Percentiles rank a stretch among this genome's conserved stretches.
phyloP scores from a whole-genome alignment of 1,139 yeast genomes.

The Yamadazyma aaseri region DNA sequence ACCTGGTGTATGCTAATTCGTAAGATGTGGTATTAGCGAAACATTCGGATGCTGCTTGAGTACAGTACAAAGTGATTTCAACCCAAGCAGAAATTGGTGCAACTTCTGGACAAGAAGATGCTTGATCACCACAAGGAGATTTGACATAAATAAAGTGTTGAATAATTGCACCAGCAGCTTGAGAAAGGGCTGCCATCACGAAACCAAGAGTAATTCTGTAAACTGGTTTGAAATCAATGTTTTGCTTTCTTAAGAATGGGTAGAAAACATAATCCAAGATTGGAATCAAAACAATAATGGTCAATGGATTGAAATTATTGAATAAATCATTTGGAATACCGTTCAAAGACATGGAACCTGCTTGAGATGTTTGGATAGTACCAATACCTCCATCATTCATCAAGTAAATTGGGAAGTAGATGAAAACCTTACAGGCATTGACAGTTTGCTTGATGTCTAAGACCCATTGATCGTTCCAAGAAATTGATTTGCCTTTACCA shows the following conservation, averaged over 20 bases:
- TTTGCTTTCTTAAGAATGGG: conserved; percentile 54
- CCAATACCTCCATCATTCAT: conserved; percentile 68
- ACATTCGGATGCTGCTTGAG: conserved; percentile 67
- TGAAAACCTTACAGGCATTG: conserved; percentile 58
- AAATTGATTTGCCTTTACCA: conserved; percentile 29
- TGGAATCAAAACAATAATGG: conserved; percentile 65
- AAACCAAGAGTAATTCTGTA: conserved; percentile 38
- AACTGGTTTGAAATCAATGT: conserved; percentile 38
- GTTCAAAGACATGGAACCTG: conserved; percentile 62
- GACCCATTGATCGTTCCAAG: conserved; percentile 59
- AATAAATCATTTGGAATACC: conserved; percentile 75
- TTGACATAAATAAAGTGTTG: conserved; percentile 34
- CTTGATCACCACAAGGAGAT: conserved; percentile 42
- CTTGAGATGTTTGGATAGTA: conserved; percentile 60
- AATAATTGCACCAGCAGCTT: conserved; percentile 41
- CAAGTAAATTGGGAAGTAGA: conserved; percentile 62
- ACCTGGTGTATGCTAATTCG: conserved; percentile 68
- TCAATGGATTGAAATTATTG: conserved; percentile 65
- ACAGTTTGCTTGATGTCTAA: conserved; percentile 59
- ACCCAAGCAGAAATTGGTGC: conserved; percentile 60
- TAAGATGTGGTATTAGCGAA: conserved; percentile 67
- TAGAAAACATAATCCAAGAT: conserved; percentile 56
- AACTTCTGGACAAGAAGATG: conserved; percentile 41
- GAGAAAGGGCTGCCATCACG: conserved; percentile 34
- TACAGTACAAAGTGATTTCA: conserved; percentile 48